A percentile compares a stretch with the other conserved stretches of the same genome.
These are phyloP conservation scores for Papiliotrema flavescens DNA, from an alignment of 1,284 basidiomycete species.

Conservation along the genomic window DNA sequence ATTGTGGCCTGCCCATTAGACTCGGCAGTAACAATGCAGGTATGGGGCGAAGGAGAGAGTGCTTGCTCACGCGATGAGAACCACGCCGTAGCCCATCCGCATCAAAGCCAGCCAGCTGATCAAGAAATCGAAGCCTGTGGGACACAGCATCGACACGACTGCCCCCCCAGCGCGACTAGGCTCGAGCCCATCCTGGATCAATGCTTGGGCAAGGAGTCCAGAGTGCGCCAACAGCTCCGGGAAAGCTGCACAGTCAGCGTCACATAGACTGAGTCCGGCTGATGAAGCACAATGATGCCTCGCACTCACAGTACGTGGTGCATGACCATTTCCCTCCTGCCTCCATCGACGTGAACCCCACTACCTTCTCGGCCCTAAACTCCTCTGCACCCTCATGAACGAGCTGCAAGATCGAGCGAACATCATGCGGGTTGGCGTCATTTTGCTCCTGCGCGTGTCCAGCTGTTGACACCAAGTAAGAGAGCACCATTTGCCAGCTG, in stretches of 20 bases:
- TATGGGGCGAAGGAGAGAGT: neutral
- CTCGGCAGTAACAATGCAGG: neutral
- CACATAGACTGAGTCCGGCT: neutral
- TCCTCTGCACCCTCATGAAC: constrained; percentile 40
- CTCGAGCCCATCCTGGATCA: constrained; percentile 6
- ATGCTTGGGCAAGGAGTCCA: neutral
- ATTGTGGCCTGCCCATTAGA: constrained; percentile 32
- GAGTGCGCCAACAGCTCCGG: constrained; percentile 15
- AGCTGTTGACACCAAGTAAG: constrained; percentile 43
- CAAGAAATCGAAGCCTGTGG: constrained; percentile 48
- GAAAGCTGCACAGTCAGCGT: constrained; percentile 6
- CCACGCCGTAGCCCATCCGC: constrained; percentile 45
- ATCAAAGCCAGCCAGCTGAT: constrained; percentile 45
- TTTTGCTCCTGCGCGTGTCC: constrained; percentile 38
- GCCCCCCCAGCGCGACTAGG: constrained; percentile 8
- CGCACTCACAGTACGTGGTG: constrained; percentile 31
- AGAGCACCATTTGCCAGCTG: constrained; percentile 20
- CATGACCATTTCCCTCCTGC: constrained; percentile 16
- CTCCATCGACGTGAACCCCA: constrained; percentile 38
- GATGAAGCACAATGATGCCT: no score
- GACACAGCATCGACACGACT: constrained; percentile 44
- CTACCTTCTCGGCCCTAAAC: constrained; percentile 37
- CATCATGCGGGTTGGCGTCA: constrained; percentile 34
- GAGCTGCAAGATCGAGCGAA: constrained; percentile 40
- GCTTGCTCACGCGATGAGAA: constrained; percentile 45